phyloP scores from a whole-genome alignment of 257 asterid species.

The Solanum pennellii region DNA sequence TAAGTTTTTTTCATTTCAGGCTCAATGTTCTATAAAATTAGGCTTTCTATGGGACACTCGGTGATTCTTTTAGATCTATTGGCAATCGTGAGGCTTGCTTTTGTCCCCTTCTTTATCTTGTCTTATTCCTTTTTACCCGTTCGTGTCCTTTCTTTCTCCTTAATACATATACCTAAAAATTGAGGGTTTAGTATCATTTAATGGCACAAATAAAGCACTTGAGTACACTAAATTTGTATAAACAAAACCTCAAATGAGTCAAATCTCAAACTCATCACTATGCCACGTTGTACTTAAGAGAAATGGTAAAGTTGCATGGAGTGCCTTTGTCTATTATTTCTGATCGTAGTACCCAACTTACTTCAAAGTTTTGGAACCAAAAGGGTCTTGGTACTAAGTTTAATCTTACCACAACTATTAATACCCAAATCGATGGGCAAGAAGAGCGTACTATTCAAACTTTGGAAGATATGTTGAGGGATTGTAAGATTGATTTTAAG shows the following conservation, averaged over 20 bases:
- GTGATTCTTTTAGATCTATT: too few relatives aligned
- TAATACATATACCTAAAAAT: neutral
- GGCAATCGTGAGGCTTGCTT: neutral
- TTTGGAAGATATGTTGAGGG: too few relatives aligned
- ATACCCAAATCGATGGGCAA: neutral
- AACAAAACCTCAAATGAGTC: neutral
- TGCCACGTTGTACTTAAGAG: neutral
- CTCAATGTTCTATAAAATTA: too few relatives aligned
- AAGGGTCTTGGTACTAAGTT: neutral
- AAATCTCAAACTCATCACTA: too few relatives aligned
- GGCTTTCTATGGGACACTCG: neutral
- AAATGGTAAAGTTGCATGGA: neutral
- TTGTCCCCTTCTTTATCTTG: neutral
- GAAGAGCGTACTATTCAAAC: neutral
- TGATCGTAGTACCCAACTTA: neutral
- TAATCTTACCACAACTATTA: neutral
- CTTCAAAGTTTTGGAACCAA: neutral
- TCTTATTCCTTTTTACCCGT: neutral
- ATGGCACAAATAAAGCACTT: neutral
- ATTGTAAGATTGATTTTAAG: too few relatives aligned
- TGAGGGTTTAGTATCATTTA: neutral
- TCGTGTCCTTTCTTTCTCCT: neutral
- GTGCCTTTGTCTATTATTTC: neutral
- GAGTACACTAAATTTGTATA: neutral
- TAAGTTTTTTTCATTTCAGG: neutral